Percentiles rank a stretch among this genome's conserved stretches.
These are phyloP conservation scores for Euphorbia celastroides DNA, from an alignment of 441 rosid genomes.

Conservation along the genomic window DNA sequence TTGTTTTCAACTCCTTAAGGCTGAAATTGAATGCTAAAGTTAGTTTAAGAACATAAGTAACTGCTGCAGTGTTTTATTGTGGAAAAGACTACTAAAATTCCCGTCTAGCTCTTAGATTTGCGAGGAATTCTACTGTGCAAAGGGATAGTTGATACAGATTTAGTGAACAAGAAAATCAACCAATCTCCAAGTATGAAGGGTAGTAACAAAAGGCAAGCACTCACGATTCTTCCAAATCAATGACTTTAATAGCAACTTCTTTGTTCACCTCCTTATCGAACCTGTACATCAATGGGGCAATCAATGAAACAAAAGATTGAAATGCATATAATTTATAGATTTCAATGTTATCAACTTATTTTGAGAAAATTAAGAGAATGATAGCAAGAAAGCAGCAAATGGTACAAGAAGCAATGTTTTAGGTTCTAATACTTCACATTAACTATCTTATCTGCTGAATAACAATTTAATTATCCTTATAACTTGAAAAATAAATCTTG, in stretches of 20 bases:
- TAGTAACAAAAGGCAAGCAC: conserved; percentile 24
- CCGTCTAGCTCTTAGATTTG: no score
- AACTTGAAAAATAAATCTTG: background rate
- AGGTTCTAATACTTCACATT: conserved; percentile 5
- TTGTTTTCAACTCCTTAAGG: background rate
- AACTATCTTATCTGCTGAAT: background rate
- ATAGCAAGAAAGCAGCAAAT: background rate
- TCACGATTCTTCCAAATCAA: conserved; percentile 99
- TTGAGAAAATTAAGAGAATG: background rate
- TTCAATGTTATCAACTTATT: no score
- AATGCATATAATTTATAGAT: background rate
- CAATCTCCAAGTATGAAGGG: background rate
- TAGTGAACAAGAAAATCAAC: background rate
- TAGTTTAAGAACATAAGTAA: background rate
- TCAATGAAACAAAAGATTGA: conserved; percentile 9
- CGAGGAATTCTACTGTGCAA: background rate
- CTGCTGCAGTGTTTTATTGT: background rate
- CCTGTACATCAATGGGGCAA: conserved; percentile 44
- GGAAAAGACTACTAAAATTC: background rate
- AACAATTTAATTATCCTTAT: background rate
- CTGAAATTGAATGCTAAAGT: background rate
- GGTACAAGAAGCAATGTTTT: background rate
- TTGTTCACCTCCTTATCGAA: conserved; percentile 92
- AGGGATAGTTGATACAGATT: background rate
- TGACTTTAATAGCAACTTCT: conserved; percentile 98